Evolutionary conservation across 257 asterid genomes (phyloP).

Genomic region (Scutellaria minor): DNA sequence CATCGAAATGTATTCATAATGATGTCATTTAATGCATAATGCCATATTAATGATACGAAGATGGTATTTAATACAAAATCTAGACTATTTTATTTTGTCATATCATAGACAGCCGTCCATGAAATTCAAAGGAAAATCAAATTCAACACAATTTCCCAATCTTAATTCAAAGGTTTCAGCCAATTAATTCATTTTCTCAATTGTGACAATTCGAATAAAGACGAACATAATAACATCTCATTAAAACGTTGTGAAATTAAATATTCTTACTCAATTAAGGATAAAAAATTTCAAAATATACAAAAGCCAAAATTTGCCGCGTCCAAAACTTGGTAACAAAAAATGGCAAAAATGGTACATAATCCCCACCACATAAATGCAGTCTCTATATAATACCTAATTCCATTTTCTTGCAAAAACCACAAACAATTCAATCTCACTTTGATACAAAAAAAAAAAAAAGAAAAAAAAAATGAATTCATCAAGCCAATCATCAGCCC

Average conservation of each 20-base stretch:
- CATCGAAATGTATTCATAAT: too few relatives aligned
- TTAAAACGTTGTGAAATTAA: constrained; percentile 7
- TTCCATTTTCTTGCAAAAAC: background rate
- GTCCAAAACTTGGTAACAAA: constrained; percentile 23
- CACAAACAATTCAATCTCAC: background rate
- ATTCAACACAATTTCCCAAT: background rate
- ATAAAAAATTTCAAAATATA: constrained; percentile 5
- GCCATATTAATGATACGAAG: too few relatives aligned
- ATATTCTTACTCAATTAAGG: constrained; percentile 4
- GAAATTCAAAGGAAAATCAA: background rate
- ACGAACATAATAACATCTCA: background rate
- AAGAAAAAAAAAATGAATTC: constrained; percentile 37
- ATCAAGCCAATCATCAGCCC: constrained; percentile 13
- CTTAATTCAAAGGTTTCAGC: background rate
- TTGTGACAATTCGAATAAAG: background rate
- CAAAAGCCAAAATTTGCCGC: background rate
- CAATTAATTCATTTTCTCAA: background rate
- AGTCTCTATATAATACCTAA: constrained; percentile 10
- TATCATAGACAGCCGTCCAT: constrained; percentile 7
- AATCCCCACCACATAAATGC: constrained; percentile 28
- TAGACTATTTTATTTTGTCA: background rate
- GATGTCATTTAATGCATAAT: background rate
- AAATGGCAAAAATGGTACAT: constrained; percentile 29
- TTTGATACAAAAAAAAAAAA: background rate
- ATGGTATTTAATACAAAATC: background rate